These are phyloP conservation scores for Salix exigua DNA, from an alignment of 345 rosid species.

Conservation along the genomic window DNA sequence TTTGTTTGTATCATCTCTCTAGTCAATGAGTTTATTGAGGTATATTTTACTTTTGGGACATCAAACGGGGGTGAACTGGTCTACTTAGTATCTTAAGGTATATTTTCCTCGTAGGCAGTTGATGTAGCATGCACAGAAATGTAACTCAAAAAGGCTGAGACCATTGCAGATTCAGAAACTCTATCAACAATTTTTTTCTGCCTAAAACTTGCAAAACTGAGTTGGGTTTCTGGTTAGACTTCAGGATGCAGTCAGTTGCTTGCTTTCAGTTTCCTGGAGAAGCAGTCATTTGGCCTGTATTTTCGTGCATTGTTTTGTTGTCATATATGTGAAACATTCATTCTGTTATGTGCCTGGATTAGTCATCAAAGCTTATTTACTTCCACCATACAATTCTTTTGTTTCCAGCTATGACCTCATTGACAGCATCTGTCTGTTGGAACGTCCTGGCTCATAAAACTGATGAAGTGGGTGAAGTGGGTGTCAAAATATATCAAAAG, in stretches of 20 bases:
- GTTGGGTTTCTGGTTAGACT: background rate
- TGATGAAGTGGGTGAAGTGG: constrained; percentile 86
- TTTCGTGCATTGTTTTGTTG: background rate
- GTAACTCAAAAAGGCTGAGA: too few species aligned
- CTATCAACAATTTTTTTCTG: background rate
- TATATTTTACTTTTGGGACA: background rate
- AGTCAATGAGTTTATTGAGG: background rate
- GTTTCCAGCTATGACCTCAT: constrained; percentile 65
- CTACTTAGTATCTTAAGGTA: background rate
- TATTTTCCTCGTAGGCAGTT: background rate
- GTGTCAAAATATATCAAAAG: constrained; percentile 86
- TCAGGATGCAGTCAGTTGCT: background rate
- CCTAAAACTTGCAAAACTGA: background rate
- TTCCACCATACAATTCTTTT: constrained; percentile 10
- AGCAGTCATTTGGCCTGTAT: background rate
- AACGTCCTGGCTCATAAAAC: constrained; percentile 88
- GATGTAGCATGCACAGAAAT: background rate
- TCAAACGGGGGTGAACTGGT: background rate
- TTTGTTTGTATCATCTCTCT: background rate
- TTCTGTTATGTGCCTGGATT: background rate
- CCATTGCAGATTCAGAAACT: background rate
- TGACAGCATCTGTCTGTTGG: constrained; percentile 89
- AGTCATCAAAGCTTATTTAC: background rate
- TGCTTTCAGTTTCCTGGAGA: too few species aligned
- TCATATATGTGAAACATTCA: background rate